These are phyloP conservation scores for Ziziphus jujuba DNA, from an alignment of 306 rosid genomes.

Conservation along the genomic window DNA sequence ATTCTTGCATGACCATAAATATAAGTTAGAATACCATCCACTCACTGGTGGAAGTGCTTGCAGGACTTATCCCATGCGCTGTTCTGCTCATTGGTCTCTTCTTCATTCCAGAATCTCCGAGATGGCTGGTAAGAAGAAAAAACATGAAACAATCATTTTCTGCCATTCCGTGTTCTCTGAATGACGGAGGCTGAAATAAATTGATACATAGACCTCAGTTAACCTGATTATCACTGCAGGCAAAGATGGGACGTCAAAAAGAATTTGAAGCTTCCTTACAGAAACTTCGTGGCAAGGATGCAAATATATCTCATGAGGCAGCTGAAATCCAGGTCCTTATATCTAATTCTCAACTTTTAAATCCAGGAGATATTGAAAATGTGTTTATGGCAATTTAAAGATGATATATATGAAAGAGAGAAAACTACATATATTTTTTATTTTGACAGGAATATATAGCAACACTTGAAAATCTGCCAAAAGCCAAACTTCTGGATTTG, in stretches of 20 bases:
- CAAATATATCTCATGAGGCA: constrained; percentile 68
- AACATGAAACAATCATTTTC: background rate
- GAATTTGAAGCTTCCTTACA: constrained; percentile 66
- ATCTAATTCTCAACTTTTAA: constrained; percentile 5
- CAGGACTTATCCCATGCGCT: constrained; percentile 78
- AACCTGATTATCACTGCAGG: constrained; percentile 43
- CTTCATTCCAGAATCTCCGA: constrained; percentile 93
- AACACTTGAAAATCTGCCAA: constrained; percentile 69
- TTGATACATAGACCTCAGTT: constrained; percentile 2
- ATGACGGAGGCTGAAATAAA: background rate
- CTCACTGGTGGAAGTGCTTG: constrained; percentile 31
- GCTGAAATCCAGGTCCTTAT: constrained; percentile 74
- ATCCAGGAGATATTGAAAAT: background rate
- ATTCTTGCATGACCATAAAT: no score
- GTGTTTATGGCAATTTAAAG: constrained; percentile 4
- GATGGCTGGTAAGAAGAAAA: constrained; percentile 81
- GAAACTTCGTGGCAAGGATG: constrained; percentile 75
- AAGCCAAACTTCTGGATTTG: constrained; percentile 70
- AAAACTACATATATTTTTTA: no score
- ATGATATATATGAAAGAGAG: constrained; percentile 8
- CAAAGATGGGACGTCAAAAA: constrained; percentile 53
- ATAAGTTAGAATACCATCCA: no score
- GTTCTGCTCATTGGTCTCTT: constrained; percentile 74
- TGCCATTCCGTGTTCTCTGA: background rate
- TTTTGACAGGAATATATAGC: constrained; percentile 64